Conservation (phyloP, 495 filamentous ascomycete species). For the Neurospora sp. region DNA sequence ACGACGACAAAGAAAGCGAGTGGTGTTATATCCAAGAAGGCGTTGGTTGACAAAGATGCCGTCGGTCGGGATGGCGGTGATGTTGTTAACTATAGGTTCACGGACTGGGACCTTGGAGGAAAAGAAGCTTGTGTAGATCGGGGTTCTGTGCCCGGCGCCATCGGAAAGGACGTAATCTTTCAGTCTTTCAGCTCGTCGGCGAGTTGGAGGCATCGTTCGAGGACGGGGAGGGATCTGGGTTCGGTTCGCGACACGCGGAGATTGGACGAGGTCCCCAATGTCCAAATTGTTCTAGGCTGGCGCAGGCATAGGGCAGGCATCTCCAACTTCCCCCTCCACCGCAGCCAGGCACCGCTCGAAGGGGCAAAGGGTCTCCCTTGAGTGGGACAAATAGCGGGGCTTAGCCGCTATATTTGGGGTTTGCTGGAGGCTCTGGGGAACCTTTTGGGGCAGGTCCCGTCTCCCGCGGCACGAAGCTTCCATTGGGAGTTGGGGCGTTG, state of each 20-base stretch:
- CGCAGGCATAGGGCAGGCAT: background rate
- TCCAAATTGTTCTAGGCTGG: background rate
- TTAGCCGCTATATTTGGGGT: background rate
- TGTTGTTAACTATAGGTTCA: background rate
- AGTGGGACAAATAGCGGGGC: background rate
- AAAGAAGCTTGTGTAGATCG: background rate
- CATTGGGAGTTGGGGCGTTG: background rate
- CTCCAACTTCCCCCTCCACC: background rate
- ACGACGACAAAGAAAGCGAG: background rate
- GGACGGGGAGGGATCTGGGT: background rate
- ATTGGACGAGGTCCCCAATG: background rate
- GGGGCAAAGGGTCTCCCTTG: background rate
- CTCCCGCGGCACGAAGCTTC: background rate
- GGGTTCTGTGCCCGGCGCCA: background rate
- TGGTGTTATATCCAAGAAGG: background rate
- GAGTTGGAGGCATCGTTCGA: background rate
- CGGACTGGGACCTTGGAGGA: background rate
- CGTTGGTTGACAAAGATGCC: background rate
- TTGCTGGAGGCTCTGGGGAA: background rate
- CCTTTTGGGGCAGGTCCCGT: background rate
- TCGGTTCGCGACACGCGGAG: background rate
- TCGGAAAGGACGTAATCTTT: background rate
- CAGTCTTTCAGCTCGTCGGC: background rate
- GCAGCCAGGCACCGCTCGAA: background rate
- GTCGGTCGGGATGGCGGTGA: background rate